These are phyloP conservation scores for Arachis monticola DNA, from an alignment of 331 rosid species.

Conservation along the genomic window DNA sequence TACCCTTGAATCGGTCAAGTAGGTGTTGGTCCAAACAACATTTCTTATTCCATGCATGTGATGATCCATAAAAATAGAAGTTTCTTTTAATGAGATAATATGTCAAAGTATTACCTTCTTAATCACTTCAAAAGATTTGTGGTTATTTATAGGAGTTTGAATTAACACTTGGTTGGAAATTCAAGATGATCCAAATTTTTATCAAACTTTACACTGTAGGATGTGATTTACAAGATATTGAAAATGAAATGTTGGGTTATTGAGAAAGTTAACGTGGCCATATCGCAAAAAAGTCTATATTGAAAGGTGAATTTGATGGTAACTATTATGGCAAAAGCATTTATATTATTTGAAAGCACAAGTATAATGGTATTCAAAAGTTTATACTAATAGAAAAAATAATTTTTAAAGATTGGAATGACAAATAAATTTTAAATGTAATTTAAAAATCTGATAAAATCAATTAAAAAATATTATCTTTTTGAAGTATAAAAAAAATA, in stretches of 20 bases:
- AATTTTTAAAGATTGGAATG: too few species aligned
- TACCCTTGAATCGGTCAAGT: background rate
- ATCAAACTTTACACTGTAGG: background rate
- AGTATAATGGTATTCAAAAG: too few species aligned
- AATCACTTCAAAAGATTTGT: constrained; percentile 31
- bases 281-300: background rate
- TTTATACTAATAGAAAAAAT: too few species aligned
- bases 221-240: constrained; percentile 10
- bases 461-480: too few species aligned
- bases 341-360: too few species aligned
- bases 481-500: too few species aligned
- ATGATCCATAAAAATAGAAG: constrained; percentile 1
- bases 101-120: constrained; percentile 33
- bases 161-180: constrained; percentile 16
- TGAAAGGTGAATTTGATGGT: too few species aligned
- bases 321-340: too few species aligned
- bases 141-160: constrained; percentile 24
- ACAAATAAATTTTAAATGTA: too few species aligned
- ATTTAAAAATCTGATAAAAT: too few species aligned
- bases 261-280: background rate
- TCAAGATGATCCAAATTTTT: constrained; percentile 9
- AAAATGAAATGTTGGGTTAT: constrained; percentile 17
- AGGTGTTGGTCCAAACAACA: background rate
- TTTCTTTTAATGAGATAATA: constrained; percentile 26
- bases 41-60: constrained; percentile 13